Evolutionary conservation across 2,329 filamentous ascomycete species (phyloP).

Genomic region (Curvularia sp.): DNA sequence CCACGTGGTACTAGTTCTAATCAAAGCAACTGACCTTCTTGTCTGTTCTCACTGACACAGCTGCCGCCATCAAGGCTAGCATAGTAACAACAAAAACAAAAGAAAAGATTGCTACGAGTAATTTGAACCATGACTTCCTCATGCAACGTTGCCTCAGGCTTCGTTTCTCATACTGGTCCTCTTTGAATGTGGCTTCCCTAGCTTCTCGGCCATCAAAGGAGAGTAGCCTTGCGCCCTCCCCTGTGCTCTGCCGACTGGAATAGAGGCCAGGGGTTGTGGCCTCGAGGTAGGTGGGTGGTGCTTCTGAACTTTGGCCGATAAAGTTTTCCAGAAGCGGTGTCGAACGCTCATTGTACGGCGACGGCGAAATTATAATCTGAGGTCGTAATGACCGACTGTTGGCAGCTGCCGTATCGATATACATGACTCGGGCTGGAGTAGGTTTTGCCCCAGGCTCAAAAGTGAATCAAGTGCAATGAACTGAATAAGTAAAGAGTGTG

Average conservation of each 20-base stretch:
- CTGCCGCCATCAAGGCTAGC: conserved; percentile 31
- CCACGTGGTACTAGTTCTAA: neutral
- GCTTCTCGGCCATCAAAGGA: conserved; percentile 28
- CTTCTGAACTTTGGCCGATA: conserved; percentile 27
- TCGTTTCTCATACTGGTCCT: conserved; percentile 30
- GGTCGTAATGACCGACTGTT: conserved; percentile 34
- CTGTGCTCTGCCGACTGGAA: conserved; percentile 34
- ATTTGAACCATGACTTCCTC: conserved; percentile 31
- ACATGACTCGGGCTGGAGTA: conserved; percentile 28
- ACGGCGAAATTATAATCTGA: conserved; percentile 26
- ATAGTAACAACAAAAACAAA: conserved; percentile 35
- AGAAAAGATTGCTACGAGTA: conserved; percentile 27
- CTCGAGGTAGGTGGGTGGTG: conserved; percentile 43
- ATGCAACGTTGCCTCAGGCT: conserved; percentile 32
- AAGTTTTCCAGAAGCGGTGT: conserved; percentile 37
- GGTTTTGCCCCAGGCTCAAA: neutral
- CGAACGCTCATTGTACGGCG: conserved; percentile 26
- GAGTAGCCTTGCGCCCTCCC: conserved; percentile 42
- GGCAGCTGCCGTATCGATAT: conserved; percentile 44
- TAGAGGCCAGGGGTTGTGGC: conserved; percentile 46
- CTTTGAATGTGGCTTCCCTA: conserved; percentile 30
- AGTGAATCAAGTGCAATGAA: neutral
- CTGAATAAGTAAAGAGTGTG: conserved; percentile 7
- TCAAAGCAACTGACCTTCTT: conserved; percentile 26
- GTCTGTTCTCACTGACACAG: conserved; percentile 24